These are phyloP conservation scores for Chaetomium globosum DNA, from an alignment of 2,329 filamentous ascomycete species.

Conservation along the genomic window DNA sequence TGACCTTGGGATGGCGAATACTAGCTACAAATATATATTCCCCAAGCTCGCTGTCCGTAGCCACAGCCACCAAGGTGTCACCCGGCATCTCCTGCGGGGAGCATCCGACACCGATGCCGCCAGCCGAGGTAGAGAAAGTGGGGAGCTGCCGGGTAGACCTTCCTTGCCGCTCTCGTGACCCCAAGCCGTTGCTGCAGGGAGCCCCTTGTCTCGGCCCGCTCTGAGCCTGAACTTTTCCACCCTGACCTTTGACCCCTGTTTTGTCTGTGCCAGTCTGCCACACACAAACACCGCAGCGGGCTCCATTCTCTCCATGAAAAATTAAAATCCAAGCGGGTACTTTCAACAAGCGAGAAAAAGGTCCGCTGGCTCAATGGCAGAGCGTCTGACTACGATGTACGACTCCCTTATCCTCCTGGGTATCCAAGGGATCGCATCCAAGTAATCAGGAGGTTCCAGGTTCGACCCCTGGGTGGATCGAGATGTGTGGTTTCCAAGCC, in stretches of 20 bases:
- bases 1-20: neutral
- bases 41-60: neutral
- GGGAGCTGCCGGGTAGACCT: conserved; percentile 5
- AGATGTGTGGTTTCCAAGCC: neutral
- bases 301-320: neutral
- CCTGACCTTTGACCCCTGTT: too few relatives aligned
- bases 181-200: neutral
- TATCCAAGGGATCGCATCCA: neutral
- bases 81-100: conserved; percentile 22
- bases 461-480: neutral
- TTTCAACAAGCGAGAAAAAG: neutral
- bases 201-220: conserved; percentile 12
- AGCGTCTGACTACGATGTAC: conserved; percentile 1
- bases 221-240: conserved; percentile 31
- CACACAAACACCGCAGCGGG: neutral
- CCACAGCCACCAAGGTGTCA: conserved; percentile 1
- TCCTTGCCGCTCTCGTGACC: neutral
- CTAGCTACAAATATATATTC: conserved; percentile 5
- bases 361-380: neutral
- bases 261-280: neutral
- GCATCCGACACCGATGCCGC: conserved; percentile 29
- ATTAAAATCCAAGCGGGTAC: neutral
- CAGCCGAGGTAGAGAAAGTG: conserved; percentile 31
- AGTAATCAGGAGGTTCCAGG: conserved; percentile 1
- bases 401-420: neutral